A percentile compares a stretch with the other conserved stretches of the same genome.
These are phyloP conservation scores for Coniella vitis DNA, from an alignment of 2,329 filamentous ascomycete species.

Conservation along the genomic window DNA sequence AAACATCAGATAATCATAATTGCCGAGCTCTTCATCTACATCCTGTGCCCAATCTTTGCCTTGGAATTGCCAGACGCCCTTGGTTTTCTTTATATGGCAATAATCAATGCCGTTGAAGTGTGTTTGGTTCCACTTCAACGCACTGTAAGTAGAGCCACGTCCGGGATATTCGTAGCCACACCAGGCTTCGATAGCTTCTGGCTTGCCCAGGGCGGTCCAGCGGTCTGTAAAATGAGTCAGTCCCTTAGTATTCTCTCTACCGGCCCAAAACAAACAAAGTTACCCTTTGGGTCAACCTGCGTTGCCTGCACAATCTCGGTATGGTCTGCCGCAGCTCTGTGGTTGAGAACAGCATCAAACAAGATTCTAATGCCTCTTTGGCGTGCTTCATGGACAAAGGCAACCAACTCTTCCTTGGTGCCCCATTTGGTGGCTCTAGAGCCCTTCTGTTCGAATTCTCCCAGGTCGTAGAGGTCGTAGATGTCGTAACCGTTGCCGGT, in stretches of 20 bases:
- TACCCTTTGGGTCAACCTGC: conserved; percentile 46
- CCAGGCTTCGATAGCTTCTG: conserved; percentile 61
- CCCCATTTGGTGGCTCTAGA: conserved; percentile 62
- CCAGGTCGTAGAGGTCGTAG: conserved; percentile 61
- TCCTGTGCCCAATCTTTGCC: conserved; percentile 59
- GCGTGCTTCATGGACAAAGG: conserved; percentile 43
- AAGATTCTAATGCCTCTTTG: conserved; percentile 50
- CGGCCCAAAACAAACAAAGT: conserved; percentile 15
- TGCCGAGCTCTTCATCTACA: conserved; percentile 51
- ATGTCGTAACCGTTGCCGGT: conserved; percentile 62
- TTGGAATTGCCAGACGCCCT: conserved; percentile 58
- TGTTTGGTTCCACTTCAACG: conserved; percentile 57
- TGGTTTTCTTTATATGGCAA: conserved; percentile 46
- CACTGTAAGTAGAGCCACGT: conserved; percentile 51
- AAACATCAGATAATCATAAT: conserved; percentile 44
- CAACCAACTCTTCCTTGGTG: conserved; percentile 50
- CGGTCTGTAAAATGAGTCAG: conserved; percentile 37
- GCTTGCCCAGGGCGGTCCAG: conserved; percentile 43
- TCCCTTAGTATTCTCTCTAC: neutral
- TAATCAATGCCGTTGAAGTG: conserved; percentile 66
- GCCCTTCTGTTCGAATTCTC: conserved; percentile 68
- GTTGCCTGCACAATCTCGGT: conserved; percentile 53
- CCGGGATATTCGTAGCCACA: conserved; percentile 60
- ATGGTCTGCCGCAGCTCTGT: conserved; percentile 62
- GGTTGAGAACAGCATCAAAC: conserved; percentile 68